Percentiles rank a stretch among this genome's conserved stretches.
Evolutionary conservation across 2,329 filamentous ascomycete genomes (phyloP).

Genomic region (Cladosporium sp.): DNA sequence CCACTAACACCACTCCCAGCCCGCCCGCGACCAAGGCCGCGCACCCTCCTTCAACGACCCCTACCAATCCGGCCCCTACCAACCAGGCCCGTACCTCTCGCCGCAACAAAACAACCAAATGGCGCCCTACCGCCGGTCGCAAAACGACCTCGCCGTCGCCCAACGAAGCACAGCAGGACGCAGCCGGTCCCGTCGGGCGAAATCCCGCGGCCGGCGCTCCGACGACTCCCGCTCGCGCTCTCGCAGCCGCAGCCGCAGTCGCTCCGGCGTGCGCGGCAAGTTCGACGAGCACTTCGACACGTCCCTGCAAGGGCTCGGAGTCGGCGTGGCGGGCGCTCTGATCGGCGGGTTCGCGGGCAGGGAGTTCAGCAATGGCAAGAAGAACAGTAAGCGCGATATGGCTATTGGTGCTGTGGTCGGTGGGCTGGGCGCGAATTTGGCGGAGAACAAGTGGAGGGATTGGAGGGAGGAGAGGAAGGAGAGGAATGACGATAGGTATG

Average conservation of each 20-base stretch:
- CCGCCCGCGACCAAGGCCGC: slow-evolving; percentile 22
- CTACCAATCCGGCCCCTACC: slow-evolving; percentile 10
- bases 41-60: slow-evolving; percentile 9
- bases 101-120: slow-evolving; percentile 13
- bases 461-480: slow-evolving; percentile 25
- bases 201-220: slow-evolving; percentile 17
- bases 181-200: slow-evolving; percentile 22
- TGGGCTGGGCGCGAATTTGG: slow-evolving; percentile 31
- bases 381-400: slow-evolving; percentile 31
- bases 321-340: slow-evolving; percentile 31
- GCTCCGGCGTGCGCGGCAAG: slow-evolving; percentile 24
- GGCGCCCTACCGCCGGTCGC: slow-evolving; percentile 25
- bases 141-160: slow-evolving; percentile 16
- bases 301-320: slow-evolving; percentile 27
- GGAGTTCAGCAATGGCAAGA: slow-evolving; percentile 25
- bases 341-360: slow-evolving; percentile 31
- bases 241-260: slow-evolving; percentile 17
- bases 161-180: slow-evolving; percentile 18
- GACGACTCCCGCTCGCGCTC: slow-evolving; percentile 22
- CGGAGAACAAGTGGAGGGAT: slow-evolving; percentile 30
- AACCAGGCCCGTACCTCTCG: slow-evolving; percentile 4
- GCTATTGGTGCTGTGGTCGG: slow-evolving; percentile 32
- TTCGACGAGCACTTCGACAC: slow-evolving; percentile 33
- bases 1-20: slow-evolving; percentile 21
- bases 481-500: slow-evolving; percentile 12